Percentiles rank a stretch among this genome's conserved stretches.
These are phyloP conservation scores for Aspergillus puulaauensis DNA, from an alignment of 2,329 filamentous ascomycete genomes.

Conservation along the genomic window DNA sequence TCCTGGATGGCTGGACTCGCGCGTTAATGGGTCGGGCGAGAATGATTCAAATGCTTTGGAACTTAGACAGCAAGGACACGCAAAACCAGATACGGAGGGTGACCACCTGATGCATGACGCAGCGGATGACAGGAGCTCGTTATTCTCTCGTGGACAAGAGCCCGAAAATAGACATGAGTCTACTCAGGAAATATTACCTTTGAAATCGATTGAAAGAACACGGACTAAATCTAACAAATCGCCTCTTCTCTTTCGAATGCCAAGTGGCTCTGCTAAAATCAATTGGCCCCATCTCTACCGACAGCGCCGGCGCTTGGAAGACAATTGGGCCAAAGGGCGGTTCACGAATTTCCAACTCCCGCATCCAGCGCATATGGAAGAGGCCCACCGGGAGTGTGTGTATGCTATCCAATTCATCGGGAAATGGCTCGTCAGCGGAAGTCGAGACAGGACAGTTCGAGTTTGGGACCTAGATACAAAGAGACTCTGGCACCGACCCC, in stretches of 20 bases:
- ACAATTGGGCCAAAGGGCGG: constrained; percentile 84
- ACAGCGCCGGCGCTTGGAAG: constrained; percentile 78
- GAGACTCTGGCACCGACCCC: constrained; percentile 70
- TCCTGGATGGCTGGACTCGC: constrained; percentile 44
- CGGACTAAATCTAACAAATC: constrained; percentile 27
- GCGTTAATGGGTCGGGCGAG: constrained; percentile 26
- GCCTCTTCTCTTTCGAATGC: constrained; percentile 31
- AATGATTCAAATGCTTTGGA: constrained; percentile 2
- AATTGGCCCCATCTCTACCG: constrained; percentile 96
- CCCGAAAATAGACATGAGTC: constrained; percentile 14
- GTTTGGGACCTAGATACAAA: constrained; percentile 87
- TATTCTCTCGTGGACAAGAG: constrained; percentile 16
- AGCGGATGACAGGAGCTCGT: constrained; percentile 21
- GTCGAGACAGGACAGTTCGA: constrained; percentile 80
- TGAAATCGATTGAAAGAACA: constrained; percentile 14
- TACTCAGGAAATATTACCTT: constrained; percentile 6
- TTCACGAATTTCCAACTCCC: constrained; percentile 88
- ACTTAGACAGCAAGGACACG: constrained; percentile 2
- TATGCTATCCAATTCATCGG: constrained; percentile 90
- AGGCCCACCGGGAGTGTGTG: constrained; percentile 88
- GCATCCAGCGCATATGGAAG: constrained; percentile 73
- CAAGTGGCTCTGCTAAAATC: constrained; percentile 53
- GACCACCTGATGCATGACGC: constrained; percentile 47
- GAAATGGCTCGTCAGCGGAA: constrained; percentile 88
- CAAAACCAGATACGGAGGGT: constrained; percentile 35